Percentiles rank a stretch among this genome's conserved stretches.
Conservation (phyloP, 2,329 filamentous ascomycete genomes). For the Paraconiothyrium sp. region DNA sequence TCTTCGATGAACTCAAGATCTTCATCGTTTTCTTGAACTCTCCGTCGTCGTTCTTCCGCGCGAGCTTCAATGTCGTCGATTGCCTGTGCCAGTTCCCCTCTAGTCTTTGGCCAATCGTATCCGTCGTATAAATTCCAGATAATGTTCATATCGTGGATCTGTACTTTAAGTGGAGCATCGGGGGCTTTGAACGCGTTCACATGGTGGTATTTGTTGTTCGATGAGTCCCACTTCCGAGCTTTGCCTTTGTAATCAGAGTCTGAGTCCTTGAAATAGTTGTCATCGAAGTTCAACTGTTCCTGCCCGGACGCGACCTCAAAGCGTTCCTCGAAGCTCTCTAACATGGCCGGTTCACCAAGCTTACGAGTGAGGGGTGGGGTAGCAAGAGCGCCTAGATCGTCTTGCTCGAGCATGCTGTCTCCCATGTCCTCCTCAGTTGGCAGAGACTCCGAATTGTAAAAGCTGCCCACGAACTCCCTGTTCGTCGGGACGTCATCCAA, state of each 20-base stretch:
- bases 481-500: constrained; percentile 53
- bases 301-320: constrained; percentile 64
- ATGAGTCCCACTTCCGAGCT: constrained; percentile 82
- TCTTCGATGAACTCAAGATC: constrained; percentile 74
- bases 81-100: constrained; percentile 85
- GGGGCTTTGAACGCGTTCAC: constrained; percentile 69
- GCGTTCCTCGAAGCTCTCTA: constrained; percentile 64
- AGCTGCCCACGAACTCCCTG: constrained; percentile 63
- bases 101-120: constrained; percentile 92
- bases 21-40: constrained; percentile 72
- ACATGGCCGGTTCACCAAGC: constrained; percentile 49
- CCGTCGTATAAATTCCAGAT: constrained; percentile 99
- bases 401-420: constrained; percentile 53
- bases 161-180: constrained; percentile 77
- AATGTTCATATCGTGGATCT: constrained; percentile 85
- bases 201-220: constrained; percentile 76
- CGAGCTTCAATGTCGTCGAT: constrained; percentile 87
- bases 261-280: constrained; percentile 76
- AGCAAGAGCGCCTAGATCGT: constrained; percentile 49
- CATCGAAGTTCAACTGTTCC: constrained; percentile 75
- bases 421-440: constrained; percentile 54
- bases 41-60: constrained; percentile 76
- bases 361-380: constrained; percentile 41
- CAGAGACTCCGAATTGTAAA: constrained; percentile 58
- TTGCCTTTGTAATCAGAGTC: constrained; percentile 69